Evolutionary conservation across 2,329 filamentous ascomycete species (phyloP).

Genomic region (Westerdykella aurantiaca): DNA sequence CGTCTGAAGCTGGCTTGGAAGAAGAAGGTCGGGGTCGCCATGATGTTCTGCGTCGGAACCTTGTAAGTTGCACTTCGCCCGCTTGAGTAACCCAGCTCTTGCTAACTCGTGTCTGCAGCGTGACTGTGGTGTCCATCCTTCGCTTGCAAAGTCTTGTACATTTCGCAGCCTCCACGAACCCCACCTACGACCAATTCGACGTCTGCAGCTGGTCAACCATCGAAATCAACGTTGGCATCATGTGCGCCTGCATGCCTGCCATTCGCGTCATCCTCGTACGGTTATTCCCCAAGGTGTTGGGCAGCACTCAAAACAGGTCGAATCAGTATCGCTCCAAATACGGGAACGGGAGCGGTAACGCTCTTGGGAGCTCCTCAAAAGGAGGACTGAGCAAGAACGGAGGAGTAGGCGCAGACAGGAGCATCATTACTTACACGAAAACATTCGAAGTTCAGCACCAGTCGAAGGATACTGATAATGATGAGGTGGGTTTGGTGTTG

Average conservation of each 20-base stretch:
- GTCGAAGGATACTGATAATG: conserved; percentile 5
- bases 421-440: conserved; percentile 13
- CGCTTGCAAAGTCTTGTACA: conserved; percentile 41
- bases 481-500: conserved; percentile 13
- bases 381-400: conserved; percentile 1
- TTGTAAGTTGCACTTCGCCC: conserved; percentile 22
- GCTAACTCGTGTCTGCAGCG: conserved; percentile 18
- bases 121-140: conserved; percentile 42
- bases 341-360: conserved; percentile 11
- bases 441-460: conserved; percentile 16
- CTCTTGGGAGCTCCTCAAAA: not conserved
- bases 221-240: conserved; percentile 41
- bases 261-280: conserved; percentile 37
- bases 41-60: conserved; percentile 37
- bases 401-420: conserved; percentile 1
- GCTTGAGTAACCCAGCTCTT: not conserved
- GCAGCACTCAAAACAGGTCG: conserved; percentile 19
- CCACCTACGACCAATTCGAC: conserved; percentile 39
- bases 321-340: conserved; percentile 21
- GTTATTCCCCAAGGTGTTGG: conserved; percentile 34
- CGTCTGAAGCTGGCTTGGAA: conserved; percentile 28
- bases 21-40: conserved; percentile 33
- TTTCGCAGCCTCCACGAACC: conserved; percentile 40
- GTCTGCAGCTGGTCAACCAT: conserved; percentile 40
- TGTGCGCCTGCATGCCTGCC: conserved; percentile 44